Evolutionary conservation across 208 protist species (phyloP), one percentile per base, ranked within the genome.

Genomic region (Crithidia bombi): DNA sequence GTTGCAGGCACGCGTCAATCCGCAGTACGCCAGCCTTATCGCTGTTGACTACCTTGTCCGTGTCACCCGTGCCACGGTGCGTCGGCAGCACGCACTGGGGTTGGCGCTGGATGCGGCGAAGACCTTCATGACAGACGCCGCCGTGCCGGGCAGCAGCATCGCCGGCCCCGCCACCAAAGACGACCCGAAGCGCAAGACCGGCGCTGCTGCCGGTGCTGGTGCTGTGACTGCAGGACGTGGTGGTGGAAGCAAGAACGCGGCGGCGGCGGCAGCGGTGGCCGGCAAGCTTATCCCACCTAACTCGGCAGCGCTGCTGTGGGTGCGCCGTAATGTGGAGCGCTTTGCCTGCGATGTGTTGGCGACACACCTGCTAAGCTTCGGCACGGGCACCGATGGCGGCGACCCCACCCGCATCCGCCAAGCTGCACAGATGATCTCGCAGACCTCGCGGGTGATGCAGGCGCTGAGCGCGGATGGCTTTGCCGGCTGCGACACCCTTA

Each of bases 321-420:
- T 93, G 52, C 87, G 82, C 1, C 57, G 75, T 26, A 88, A 87
- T 38, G 56, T 93, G 43, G 81, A 91, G 73, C 76, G 75, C 58
- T 86, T 93, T 52, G 85, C 84, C 15, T 71, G 66, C 36, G 82
- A 92, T 33, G 81, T 96, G n/a, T 69, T 96, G 28, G 74, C 78
- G 21, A 73, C 85, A 10, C 84, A 90, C 25, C 77, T 87, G 69
- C 75, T 96, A 30, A 93, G 85, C 79, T 89, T 92, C 64, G 83
- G 87, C 62, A 87, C 78, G 35, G 88, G 82, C 23, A 83, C 86
- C 25, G 90, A 92, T 57, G 90, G 87, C 57, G 87, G 82, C 44
- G 86, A 96, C 70, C 83, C 87, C 1, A 90, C 84, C 4, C 87
- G 88, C 54, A 81, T 96, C 58, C 82, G 81, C 36, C 87, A 88